A percentile compares a stretch with the other conserved stretches of the same genome.
Conservation (phyloP, 768 basidiomycete genomes). For the Amanita fuliginea region DNA sequence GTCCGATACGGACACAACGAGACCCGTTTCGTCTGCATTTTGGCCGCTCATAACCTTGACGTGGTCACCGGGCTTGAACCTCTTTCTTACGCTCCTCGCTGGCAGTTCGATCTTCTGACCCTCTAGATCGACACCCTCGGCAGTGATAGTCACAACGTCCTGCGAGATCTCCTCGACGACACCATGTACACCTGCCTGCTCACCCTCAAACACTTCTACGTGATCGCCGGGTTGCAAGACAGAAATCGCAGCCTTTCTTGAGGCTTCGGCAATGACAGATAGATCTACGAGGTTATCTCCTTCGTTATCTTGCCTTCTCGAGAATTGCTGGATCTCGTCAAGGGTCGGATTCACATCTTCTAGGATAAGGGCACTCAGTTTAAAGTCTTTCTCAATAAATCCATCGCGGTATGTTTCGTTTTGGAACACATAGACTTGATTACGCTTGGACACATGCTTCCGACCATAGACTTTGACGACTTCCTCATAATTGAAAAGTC, state of each 20-base stretch:
- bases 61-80: conserved; percentile 95
- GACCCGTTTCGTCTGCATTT: conserved; percentile 90
- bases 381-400: conserved; percentile 94
- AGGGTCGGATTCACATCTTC: conserved; percentile 93
- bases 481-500: conserved; percentile 91
- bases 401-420: conserved; percentile 92
- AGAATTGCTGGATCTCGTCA: conserved; percentile 92
- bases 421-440: conserved; percentile 75
- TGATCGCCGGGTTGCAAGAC: conserved; percentile 97
- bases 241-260: conserved; percentile 81
- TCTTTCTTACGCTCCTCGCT: conserved; percentile 83
- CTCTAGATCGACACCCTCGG: conserved; percentile 72
- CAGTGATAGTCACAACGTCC: conserved; percentile 79
- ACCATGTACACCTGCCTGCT: conserved; percentile 89
- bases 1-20: conserved; percentile 85
- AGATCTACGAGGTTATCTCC: conserved; percentile 73
- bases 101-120: conserved; percentile 81
- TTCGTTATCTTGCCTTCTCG: conserved; percentile 60
- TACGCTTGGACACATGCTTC: conserved; percentile 64
- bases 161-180: conserved; percentile 81
- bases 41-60: conserved; percentile 97
- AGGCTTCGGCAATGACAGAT: conserved; percentile 86
- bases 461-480: conserved; percentile 78
- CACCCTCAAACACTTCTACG: conserved; percentile 95
- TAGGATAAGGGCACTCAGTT: conserved; percentile 58